These are phyloP conservation scores for Backusella parvicylindrica DNA, from an alignment of 192 early-diverging fungal species.

Conservation along the genomic window DNA sequence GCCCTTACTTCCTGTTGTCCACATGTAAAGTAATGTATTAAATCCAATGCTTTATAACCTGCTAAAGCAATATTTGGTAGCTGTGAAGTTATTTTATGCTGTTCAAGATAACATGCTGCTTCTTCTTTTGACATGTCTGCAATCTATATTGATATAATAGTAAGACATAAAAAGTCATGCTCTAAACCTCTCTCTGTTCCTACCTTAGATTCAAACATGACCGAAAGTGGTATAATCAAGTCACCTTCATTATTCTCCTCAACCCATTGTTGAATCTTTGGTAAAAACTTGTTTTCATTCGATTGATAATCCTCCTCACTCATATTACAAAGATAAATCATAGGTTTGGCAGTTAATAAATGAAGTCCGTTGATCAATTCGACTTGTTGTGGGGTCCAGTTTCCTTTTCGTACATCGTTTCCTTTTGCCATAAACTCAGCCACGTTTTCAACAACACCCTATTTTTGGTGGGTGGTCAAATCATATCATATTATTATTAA, in stretches of 20 bases:
- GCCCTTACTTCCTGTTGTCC: slow-evolving; percentile 76
- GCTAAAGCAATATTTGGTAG: slow-evolving; percentile 64
- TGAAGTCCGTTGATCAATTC: slow-evolving; percentile 68
- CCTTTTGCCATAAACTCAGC: slow-evolving; percentile 58
- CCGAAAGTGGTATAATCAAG: slow-evolving; percentile 74
- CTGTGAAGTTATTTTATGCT: slow-evolving; percentile 35
- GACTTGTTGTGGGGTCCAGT: slow-evolving; percentile 64
- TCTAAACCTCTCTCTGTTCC: slow-evolving; percentile 6
- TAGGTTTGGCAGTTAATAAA: slow-evolving; percentile 78
- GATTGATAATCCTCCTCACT: slow-evolving; percentile 62
- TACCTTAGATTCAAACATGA: slow-evolving; percentile 50
- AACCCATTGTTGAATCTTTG: slow-evolving; percentile 68
- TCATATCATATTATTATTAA: neutral
- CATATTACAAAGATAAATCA: slow-evolving; percentile 70
- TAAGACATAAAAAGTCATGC: neutral
- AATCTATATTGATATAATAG: slow-evolving; percentile 7
- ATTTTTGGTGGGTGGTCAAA: too few relatives aligned
- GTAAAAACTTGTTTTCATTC: slow-evolving; percentile 60
- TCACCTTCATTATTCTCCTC: slow-evolving; percentile 64
- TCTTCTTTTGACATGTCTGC: slow-evolving; percentile 39
- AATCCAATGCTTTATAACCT: slow-evolving; percentile 65
- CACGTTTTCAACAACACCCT: slow-evolving; percentile 37
- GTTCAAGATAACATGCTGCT: slow-evolving; percentile 40
- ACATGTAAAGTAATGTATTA: slow-evolving; percentile 76
- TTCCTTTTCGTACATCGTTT: slow-evolving; percentile 63